Base-by-base conservation (phyloP, 2,329 filamentous ascomycete species). In the Leptosphaerulina australis region DNA sequence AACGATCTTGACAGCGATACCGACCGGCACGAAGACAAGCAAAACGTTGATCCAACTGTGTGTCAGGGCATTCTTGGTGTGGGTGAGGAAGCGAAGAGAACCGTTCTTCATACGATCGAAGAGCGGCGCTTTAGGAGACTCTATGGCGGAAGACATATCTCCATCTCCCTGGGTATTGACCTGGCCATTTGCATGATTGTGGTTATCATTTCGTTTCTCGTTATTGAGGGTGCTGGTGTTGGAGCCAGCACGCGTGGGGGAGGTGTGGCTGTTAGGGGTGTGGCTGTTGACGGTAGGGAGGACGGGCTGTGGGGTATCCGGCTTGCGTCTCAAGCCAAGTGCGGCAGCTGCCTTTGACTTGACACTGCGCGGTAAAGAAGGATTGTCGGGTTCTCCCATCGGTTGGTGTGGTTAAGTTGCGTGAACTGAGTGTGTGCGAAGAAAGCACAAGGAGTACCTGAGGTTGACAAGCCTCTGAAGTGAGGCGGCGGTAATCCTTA, bases 41-140 rank as follows among this genome's bases (percentile, higher is more conserved):
- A 93, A 77, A 45, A 90, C 64, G 69, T 94, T 93, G 76, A 93
- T 77, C 83, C 87, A 91, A 77, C 86, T 91, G 68, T 89, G 84
- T 33, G 85, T 81, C 55, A 92, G 63, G 64, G 77, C 77, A 85
- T 84, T 68, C 76, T 80, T 79, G 45, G 75, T 74, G 59, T 80
- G 78, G 26, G 78, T 80, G 58, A 79, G 74, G 69, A 86, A 83
- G 66, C 77, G 74, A 56, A 76, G 74, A 17, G 75, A 75, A 52
- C 78, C 77, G 59, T 79, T 72, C 55, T 73, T 78, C 60, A 83
- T 75, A 61, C 83, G 79, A 47, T 73, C 69, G 38, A 49, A 56
- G 53, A 84, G 71, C 58, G 76, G 73, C 50, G 72, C 72, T 69
- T 79, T 77, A 21, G 61, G 56, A 25, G 55, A 38, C 52, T 66